phyloP scores from a whole-genome alignment of 768 basidiomycete species.

The Xerocomellus chrysenteron region DNA sequence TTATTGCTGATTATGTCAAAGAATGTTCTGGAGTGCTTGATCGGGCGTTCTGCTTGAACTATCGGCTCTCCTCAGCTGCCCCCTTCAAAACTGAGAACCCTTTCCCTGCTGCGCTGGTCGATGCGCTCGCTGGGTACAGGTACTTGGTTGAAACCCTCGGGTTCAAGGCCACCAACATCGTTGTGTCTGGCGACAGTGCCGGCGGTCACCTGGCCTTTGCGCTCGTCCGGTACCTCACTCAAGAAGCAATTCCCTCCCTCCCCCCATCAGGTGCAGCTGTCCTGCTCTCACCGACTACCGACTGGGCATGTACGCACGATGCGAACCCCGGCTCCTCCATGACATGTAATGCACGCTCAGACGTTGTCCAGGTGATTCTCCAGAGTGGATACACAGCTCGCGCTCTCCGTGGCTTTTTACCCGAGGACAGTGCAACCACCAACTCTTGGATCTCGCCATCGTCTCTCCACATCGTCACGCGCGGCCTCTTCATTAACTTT shows the following conservation, averaged over 20 bases:
- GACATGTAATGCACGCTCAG: constrained; percentile 1
- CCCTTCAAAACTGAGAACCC: neutral
- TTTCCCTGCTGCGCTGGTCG: neutral
- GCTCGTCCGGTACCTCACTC: neutral
- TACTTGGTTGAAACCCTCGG: constrained; percentile 2
- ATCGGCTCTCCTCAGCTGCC: constrained; percentile 1
- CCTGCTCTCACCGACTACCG: neutral
- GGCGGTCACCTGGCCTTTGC: constrained; percentile 1
- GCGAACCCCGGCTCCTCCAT: neutral
- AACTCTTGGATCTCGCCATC: constrained; percentile 14
- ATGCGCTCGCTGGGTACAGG: constrained; percentile 6
- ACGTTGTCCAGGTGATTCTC: neutral
- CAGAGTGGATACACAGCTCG: neutral
- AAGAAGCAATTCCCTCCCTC: neutral
- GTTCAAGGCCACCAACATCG: constrained; percentile 1
- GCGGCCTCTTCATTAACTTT: constrained; percentile 24
- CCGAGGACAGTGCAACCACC: neutral
- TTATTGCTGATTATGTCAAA: neutral
- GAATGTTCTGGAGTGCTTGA: neutral
- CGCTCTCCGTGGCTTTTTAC: constrained; percentile 12
- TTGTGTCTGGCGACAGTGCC: constrained; percentile 2
- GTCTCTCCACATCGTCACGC: constrained; percentile 6
- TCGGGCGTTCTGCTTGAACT: constrained; percentile 3
- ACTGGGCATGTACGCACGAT: constrained; percentile 1
- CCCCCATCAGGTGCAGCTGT: neutral